Percentiles rank a stretch among this genome's conserved stretches.
Conservation (phyloP, 345 rosid species). For the Pistacia vera region DNA sequence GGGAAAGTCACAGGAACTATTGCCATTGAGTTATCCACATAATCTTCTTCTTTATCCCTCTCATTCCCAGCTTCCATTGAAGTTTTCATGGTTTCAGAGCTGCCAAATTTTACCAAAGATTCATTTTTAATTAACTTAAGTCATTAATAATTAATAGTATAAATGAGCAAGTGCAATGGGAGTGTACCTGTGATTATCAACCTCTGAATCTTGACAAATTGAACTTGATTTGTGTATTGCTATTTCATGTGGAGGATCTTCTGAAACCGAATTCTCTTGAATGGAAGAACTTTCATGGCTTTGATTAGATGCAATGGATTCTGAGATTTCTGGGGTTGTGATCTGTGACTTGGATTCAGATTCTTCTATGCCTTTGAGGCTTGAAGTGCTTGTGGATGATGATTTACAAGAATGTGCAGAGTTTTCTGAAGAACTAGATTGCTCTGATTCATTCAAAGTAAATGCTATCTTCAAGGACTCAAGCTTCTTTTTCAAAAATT, state of each 20-base stretch:
- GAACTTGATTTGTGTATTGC: conserved; percentile 15
- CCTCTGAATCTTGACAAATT: conserved; percentile 23
- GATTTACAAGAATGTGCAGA: conserved; percentile 41
- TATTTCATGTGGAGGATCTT: conserved; percentile 19
- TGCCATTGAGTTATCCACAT: conserved; percentile 47
- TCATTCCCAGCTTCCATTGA: conserved; percentile 20
- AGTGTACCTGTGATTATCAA: conserved; percentile 28
- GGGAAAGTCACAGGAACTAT: conserved; percentile 33
- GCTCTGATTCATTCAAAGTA: conserved; percentile 37
- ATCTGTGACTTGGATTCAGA: conserved; percentile 33
- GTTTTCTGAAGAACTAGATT: conserved; percentile 37
- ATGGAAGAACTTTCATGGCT: conserved; percentile 16
- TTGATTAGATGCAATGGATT: conserved; percentile 24
- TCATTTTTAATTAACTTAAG: not conserved
- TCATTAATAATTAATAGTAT: not conserved
- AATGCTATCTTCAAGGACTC: conserved; percentile 43
- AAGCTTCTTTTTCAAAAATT: conserved; percentile 61
- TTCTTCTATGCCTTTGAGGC: conserved; percentile 34
- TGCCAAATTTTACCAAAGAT: conserved; percentile 19
- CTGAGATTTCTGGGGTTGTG: conserved; percentile 15
- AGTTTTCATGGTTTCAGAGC: conserved; percentile 19
- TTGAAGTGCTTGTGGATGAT: conserved; percentile 41
- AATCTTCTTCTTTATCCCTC: conserved; percentile 18
- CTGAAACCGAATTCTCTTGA: conserved; percentile 26
- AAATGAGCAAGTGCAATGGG: not conserved